phyloP scores from a whole-genome alignment of 805 yeast species.

The Schwanniomyces yamadae region DNA sequence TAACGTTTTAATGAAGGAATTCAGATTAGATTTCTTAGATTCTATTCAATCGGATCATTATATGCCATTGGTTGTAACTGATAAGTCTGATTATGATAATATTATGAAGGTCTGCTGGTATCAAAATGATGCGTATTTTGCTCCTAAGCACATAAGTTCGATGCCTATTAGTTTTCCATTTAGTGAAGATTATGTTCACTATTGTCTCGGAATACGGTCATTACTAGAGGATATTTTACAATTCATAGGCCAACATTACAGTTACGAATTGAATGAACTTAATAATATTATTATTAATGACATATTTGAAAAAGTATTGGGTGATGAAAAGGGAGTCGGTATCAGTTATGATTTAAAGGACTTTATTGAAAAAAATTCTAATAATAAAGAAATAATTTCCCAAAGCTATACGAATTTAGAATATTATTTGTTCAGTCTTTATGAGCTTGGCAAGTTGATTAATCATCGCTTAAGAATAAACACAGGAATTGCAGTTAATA shows the following conservation, averaged over 20 bases:
- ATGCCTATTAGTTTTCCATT: conserved; percentile 70
- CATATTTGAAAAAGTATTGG: conserved; percentile 65
- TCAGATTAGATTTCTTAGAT: conserved; percentile 58
- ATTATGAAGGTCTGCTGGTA: conserved; percentile 72
- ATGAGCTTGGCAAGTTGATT: conserved; percentile 57
- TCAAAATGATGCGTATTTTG: conserved; percentile 47
- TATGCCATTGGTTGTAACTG: conserved; percentile 77
- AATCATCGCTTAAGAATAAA: conserved; percentile 35
- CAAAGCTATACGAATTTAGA: conserved; percentile 88
- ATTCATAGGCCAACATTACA: conserved; percentile 65
- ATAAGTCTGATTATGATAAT: conserved; percentile 56
- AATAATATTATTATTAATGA: conserved; percentile 58
- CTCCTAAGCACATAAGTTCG: conserved; percentile 48
- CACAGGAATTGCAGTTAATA: conserved; percentile 42
- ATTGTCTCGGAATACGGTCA: conserved; percentile 71
- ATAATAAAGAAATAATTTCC: conserved; percentile 84
- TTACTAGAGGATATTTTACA: conserved; percentile 61
- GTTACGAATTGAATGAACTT: conserved; percentile 58
- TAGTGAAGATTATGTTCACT: conserved; percentile 82
- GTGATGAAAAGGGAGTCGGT: conserved; percentile 45
- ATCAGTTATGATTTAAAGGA: conserved; percentile 61
- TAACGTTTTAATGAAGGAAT: conserved; percentile 51
- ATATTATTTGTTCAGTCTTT: conserved; percentile 74
- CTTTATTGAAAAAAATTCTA: conserved; percentile 58
- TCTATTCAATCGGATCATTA: conserved; percentile 78